phyloP scores from a whole-genome alignment of 768 basidiomycete species.

The Brasilioporus rufonigricans region DNA sequence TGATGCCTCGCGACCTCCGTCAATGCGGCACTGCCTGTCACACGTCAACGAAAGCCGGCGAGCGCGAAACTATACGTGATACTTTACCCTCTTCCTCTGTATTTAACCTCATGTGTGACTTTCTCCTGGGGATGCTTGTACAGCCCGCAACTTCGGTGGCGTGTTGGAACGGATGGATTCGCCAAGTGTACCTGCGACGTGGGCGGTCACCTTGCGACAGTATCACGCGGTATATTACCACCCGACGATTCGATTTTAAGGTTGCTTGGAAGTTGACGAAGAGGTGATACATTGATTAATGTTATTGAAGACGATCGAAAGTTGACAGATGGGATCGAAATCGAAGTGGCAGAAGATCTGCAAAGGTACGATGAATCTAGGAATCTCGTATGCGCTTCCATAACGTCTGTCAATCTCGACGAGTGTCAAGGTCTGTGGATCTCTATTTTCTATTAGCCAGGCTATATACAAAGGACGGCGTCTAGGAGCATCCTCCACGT shows the following conservation, averaged over 20 bases:
- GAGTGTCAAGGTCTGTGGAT: constrained; percentile 19
- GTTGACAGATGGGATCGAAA: constrained; percentile 20
- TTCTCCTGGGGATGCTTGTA: constrained; percentile 16
- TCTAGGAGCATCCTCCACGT: constrained; percentile 10
- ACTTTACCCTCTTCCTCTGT: constrained; percentile 20
- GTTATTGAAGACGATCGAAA: constrained; percentile 11
- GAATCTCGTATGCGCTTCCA: constrained; percentile 15
- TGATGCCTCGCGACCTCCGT: constrained; percentile 10
- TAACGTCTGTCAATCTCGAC: constrained; percentile 23
- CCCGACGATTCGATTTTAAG: constrained; percentile 20
- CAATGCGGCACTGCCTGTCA: constrained; percentile 10
- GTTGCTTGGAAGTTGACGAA: constrained; percentile 12
- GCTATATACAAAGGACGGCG: constrained; percentile 10
- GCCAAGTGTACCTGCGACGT: constrained; percentile 13
- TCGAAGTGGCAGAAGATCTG: constrained; percentile 20
- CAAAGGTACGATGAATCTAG: constrained; percentile 20
- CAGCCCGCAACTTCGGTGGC: constrained; percentile 19
- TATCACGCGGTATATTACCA: constrained; percentile 2
- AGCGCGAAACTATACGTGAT: constrained; percentile 24
- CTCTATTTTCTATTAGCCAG: constrained; percentile 9
- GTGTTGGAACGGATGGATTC: constrained; percentile 11
- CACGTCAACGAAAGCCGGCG: constrained; percentile 13
- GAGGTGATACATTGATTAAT: constrained; percentile 21
- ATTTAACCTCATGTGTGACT: constrained; percentile 21
- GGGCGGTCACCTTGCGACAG: constrained; percentile 9